A percentile compares a stretch with the other conserved stretches of the same genome.
phyloP scores from a whole-genome alignment of 176 grass and related monocot genomes.

The Rhynchospora tenuis region DNA sequence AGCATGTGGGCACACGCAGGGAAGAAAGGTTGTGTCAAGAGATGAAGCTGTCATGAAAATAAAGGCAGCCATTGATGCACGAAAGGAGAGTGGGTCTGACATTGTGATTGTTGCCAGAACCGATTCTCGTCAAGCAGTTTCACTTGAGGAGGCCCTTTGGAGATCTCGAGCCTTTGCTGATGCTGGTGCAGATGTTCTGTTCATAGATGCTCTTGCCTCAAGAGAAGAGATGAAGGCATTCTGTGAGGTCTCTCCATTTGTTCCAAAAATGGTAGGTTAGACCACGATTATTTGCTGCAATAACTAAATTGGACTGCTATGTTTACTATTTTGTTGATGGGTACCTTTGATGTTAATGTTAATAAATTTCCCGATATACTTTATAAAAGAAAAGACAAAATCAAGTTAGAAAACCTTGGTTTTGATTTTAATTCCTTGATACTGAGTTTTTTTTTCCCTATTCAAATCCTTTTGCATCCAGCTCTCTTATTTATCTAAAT shows the following conservation, averaged over 20 bases:
- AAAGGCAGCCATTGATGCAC: slow-evolving; percentile 90
- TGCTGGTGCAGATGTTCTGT: slow-evolving; percentile 87
- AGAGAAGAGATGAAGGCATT: slow-evolving; percentile 88
- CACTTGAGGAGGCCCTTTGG: slow-evolving; percentile 77
- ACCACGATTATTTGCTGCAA: neutral
- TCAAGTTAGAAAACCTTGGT: neutral
- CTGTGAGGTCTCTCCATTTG: slow-evolving; percentile 61
- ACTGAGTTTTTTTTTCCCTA: neutral
- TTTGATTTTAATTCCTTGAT: neutral
- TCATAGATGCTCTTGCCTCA: slow-evolving; percentile 90
- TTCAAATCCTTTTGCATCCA: neutral
- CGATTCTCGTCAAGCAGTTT: slow-evolving; percentile 84
- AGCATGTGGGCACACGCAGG: slow-evolving; percentile 92
- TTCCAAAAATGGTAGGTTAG: slow-evolving; percentile 88
- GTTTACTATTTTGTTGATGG: neutral
- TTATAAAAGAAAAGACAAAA: neutral
- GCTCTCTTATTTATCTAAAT: neutral
- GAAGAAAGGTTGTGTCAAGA: slow-evolving; percentile 82
- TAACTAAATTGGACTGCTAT: neutral
- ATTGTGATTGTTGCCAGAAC: slow-evolving; percentile 94
- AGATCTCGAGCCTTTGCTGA: slow-evolving; percentile 85
- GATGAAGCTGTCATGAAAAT: slow-evolving; percentile 86
- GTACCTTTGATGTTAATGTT: neutral
- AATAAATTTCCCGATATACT: neutral
- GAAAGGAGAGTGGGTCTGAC: slow-evolving; percentile 81